Conservation (phyloP, 768 basidiomycete species). For the Pleurotus platypus region DNA sequence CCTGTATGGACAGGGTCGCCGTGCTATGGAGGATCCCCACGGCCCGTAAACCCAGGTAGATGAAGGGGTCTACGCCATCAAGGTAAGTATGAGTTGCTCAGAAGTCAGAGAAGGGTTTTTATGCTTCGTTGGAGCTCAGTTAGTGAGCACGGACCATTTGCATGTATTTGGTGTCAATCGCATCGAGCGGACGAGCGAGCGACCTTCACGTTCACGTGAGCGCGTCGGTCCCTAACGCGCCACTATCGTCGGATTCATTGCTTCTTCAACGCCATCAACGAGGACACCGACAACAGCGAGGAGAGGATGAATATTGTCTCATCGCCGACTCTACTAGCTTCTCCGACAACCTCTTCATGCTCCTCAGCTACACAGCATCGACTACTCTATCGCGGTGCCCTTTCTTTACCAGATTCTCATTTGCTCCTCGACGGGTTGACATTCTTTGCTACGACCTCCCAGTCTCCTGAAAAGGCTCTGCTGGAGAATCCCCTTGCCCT, state of each 20-base stretch:
- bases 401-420: conserved; percentile 71
- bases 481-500: conserved; percentile 69
- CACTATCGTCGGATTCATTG: too few species aligned
- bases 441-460: conserved; percentile 45
- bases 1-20: conserved; percentile 52
- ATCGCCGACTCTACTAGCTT: neutral
- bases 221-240: too few species aligned
- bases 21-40: conserved; percentile 46
- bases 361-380: conserved; percentile 33
- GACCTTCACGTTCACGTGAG: too few species aligned
- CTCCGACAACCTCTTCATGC: neutral
- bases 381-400: conserved; percentile 71
- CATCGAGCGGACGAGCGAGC: too few species aligned
- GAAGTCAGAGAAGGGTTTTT: neutral
- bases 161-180: too few species aligned
- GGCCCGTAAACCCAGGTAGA: conserved; percentile 36
- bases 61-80: conserved; percentile 45
- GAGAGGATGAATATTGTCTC: too few species aligned
- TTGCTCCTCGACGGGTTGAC: conserved; percentile 71
- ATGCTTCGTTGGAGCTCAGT: neutral
- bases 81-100: conserved; percentile 38
- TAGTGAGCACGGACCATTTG: too few species aligned
- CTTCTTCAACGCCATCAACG: too few species aligned
- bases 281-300: too few species aligned
- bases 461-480: conserved; percentile 23